phyloP scores from a whole-genome alignment of 306 rosid species.

The Prinsepia uniflora region DNA sequence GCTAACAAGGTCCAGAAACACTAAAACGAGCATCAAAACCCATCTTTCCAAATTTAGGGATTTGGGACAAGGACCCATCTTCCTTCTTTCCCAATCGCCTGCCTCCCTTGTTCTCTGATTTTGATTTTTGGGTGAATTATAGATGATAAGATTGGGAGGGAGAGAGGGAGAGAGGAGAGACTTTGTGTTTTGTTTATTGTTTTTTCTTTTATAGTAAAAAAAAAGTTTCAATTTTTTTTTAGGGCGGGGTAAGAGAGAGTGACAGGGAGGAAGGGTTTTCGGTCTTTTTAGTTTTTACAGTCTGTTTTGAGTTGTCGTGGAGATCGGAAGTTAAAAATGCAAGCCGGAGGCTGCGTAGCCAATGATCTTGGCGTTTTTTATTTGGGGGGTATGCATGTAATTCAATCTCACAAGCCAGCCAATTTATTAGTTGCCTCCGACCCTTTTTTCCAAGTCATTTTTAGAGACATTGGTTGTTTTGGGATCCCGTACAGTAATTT shows the following conservation, averaged over 20 bases:
- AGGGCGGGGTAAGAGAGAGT: neutral
- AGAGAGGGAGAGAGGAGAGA: neutral
- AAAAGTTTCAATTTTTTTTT: no score
- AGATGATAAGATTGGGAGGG: neutral
- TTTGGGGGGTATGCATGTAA: neutral
- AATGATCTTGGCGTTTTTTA: neutral
- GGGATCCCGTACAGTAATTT: no score
- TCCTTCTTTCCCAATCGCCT: neutral
- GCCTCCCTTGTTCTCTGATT: neutral
- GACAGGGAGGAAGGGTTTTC: neutral
- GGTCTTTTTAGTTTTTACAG: neutral
- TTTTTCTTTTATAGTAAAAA: neutral
- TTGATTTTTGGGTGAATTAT: neutral
- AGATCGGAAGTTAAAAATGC: neutral
- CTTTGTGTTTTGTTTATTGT: neutral
- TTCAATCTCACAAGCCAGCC: neutral
- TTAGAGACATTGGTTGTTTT: no score
- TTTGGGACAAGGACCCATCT: neutral
- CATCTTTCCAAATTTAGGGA: constrained; percentile 1
- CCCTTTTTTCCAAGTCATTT: neutral
- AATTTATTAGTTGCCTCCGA: no score
- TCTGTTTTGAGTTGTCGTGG: neutral
- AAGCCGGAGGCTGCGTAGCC: neutral
- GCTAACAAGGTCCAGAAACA: neutral
- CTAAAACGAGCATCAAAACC: constrained; percentile 2